These are phyloP conservation scores for Irineochytrium annulatum DNA, from an alignment of 192 early-diverging fungal genomes.

Conservation along the genomic window DNA sequence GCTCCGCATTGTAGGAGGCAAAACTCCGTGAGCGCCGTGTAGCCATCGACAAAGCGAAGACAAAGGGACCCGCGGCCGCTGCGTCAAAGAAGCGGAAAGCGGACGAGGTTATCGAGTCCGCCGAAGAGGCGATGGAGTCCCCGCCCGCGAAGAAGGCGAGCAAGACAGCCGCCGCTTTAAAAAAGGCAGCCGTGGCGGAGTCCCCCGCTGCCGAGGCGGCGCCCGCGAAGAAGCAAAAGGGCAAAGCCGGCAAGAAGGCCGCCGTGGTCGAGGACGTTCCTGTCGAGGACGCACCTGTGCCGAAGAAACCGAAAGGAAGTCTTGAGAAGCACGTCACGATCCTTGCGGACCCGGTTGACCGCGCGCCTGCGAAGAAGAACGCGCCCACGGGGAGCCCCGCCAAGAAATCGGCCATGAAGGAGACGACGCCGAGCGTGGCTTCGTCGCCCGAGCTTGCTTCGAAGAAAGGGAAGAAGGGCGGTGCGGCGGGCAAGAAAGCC, in stretches of 20 bases:
- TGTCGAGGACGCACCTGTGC: no score
- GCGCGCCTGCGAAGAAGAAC: no score
- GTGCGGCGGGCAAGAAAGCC: no score
- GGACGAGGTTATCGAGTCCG: neutral
- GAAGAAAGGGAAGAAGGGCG: no score
- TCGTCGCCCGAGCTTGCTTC: no score
- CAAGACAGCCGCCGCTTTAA: neutral
- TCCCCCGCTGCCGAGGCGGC: neutral
- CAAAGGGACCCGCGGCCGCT: neutral
- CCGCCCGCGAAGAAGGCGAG: neutral
- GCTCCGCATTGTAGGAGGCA: neutral
- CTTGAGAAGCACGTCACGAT: no score
- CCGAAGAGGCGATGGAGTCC: neutral
- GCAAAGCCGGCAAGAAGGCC: no score
- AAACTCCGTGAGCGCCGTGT: slow-evolving; percentile 5
- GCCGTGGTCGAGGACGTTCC: neutral
- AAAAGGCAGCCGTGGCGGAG: neutral
- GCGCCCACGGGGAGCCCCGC: no score
- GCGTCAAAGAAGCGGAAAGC: neutral
- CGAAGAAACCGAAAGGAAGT: no score
- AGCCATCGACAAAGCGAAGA: slow-evolving; percentile 5
- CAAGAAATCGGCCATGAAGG: no score
- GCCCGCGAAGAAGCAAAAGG: neutral
- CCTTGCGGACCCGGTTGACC: no score
- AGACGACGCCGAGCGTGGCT: no score